Percentiles rank a stretch among this genome's conserved stretches.
phyloP scores from a whole-genome alignment of 768 basidiomycete species.

The Leucogyrophana mollusca region DNA sequence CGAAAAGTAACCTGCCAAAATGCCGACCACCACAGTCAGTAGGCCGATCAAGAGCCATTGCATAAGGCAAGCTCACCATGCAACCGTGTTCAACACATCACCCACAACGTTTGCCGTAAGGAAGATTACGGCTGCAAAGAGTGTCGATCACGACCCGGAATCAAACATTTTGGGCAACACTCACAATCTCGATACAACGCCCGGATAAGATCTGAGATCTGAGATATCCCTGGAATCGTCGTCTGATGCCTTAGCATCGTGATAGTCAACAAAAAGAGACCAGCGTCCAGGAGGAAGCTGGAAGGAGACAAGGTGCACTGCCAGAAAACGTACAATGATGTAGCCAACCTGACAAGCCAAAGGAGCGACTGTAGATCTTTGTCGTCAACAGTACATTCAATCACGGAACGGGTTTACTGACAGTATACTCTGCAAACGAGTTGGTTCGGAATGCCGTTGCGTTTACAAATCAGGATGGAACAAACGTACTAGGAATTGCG shows the following conservation, averaged over 20 bases:
- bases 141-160: neutral
- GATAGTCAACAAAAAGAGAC: neutral
- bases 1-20: too few species aligned
- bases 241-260: neutral
- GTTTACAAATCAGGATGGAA: too few species aligned
- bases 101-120: neutral
- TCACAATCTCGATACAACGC: neutral
- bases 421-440: neutral
- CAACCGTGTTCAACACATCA: too few species aligned
- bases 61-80: too few species aligned
- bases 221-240: neutral
- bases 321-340: neutral
- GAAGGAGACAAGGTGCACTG: neutral
- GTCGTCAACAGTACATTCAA: neutral
- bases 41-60: too few species aligned
- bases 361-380: neutral
- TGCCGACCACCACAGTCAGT: too few species aligned
- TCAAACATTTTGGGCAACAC: neutral
- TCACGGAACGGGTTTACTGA: neutral
- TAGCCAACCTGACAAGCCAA: neutral
- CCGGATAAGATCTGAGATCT: neutral
- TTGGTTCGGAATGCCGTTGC: neutral
- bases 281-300: neutral
- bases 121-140: neutral
- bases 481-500: neutral